These are phyloP conservation scores for Paulownia fortunei DNA, from an alignment of 257 asterid species.

Conservation along the genomic window DNA sequence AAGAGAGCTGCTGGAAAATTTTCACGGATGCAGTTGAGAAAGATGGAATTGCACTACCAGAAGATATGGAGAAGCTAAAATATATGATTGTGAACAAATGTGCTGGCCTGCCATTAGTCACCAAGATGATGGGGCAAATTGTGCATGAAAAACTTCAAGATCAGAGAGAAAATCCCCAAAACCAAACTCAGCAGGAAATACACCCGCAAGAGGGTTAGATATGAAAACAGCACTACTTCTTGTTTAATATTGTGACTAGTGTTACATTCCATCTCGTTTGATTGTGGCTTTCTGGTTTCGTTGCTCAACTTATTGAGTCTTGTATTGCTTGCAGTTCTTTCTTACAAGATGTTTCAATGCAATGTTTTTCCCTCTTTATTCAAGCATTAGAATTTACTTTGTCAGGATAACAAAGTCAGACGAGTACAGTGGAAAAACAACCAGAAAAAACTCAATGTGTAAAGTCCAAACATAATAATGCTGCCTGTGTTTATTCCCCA, in stretches of 20 bases:
- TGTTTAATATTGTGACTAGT: not conserved
- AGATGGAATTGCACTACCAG: not conserved
- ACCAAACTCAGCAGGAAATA: not conserved
- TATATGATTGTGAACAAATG: slow-evolving; percentile 29
- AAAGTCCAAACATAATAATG: not conserved
- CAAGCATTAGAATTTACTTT: too few relatives aligned
- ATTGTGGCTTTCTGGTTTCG: not conserved
- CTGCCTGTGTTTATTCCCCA: not conserved
- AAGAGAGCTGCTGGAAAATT: slow-evolving; percentile 49
- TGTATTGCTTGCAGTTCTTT: not conserved
- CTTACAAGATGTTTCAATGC: not conserved
- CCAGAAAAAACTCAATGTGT: not conserved
- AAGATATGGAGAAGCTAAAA: not conserved
- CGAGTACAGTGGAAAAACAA: too few relatives aligned
- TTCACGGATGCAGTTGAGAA: slow-evolving; percentile 32
- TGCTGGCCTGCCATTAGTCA: slow-evolving; percentile 49
- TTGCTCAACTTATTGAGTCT: not conserved
- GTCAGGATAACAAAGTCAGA: too few relatives aligned
- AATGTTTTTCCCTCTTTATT: not conserved
- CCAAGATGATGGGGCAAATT: slow-evolving; percentile 54
- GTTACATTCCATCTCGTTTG: not conserved
- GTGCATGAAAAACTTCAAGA: not conserved
- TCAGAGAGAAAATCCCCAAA: not conserved
- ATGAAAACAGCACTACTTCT: not conserved
- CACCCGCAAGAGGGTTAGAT: not conserved